phyloP scores from a whole-genome alignment of 345 rosid species.

The Acer negundo region DNA sequence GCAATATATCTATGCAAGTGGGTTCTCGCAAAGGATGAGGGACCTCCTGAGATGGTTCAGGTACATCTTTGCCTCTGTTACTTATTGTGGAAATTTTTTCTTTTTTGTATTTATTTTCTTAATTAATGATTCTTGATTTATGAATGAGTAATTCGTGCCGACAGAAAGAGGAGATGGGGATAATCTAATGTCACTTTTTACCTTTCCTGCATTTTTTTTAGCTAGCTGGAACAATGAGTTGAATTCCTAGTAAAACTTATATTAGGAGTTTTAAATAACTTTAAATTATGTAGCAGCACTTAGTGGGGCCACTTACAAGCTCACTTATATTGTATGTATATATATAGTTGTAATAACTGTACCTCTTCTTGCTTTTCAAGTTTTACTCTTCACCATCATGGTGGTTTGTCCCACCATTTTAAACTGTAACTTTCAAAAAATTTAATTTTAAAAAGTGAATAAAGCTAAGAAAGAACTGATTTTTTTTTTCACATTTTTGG shows the following conservation, averaged over 20 bases:
- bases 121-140: not conserved
- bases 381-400: not conserved
- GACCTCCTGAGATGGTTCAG: constrained; percentile 97
- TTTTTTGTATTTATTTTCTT: not conserved
- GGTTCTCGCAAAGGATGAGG: constrained; percentile 98
- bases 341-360: too few species aligned
- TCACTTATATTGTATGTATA: too few species aligned
- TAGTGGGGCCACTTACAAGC: too few species aligned
- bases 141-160: not conserved
- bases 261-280: too few species aligned
- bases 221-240: not conserved
- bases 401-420: not conserved
- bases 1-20: constrained; percentile 83
- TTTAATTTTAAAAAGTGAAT: not conserved
- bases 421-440: not conserved
- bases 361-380: too few species aligned
- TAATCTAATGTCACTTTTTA: not conserved
- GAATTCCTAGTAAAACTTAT: not conserved
- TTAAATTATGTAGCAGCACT: too few species aligned
- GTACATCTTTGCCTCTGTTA: constrained; percentile 38
- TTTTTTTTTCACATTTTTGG: not conserved
- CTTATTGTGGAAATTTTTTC: not conserved
- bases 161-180: not conserved
- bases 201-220: not conserved
- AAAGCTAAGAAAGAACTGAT: not conserved